Conservation (phyloP, 768 basidiomycete genomes). For the Cystobasidium tubakii region DNA sequence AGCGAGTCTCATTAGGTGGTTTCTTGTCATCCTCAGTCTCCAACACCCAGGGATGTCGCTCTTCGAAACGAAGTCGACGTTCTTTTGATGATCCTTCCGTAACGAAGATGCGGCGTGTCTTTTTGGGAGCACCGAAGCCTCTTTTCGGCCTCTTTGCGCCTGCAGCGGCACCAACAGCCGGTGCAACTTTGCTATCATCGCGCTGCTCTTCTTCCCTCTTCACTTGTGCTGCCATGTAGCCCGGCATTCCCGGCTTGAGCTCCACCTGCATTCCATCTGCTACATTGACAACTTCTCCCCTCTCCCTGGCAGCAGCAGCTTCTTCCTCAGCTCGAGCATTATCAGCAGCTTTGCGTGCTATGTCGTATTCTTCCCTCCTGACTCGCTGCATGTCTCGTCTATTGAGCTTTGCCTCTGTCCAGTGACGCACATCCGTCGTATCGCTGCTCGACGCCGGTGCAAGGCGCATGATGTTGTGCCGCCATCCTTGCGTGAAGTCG, state of each 20-base stretch:
- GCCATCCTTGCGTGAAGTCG: conserved; percentile 31
- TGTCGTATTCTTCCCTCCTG: conserved; percentile 24
- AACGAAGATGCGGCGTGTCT: conserved; percentile 28
- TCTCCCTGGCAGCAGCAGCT: neutral
- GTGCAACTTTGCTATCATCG: conserved; percentile 27
- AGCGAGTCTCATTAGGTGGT: conserved; percentile 20
- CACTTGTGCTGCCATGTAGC: conserved; percentile 7
- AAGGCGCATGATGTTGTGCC: conserved; percentile 36
- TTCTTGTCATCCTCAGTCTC: conserved; percentile 33
- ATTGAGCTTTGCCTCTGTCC: conserved; percentile 34
- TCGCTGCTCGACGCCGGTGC: conserved; percentile 26
- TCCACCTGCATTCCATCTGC: conserved; percentile 1
- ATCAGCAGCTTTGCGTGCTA: conserved; percentile 31
- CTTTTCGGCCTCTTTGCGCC: neutral
- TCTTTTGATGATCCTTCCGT: conserved; percentile 26
- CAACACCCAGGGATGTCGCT: conserved; percentile 32
- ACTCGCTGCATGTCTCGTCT: conserved; percentile 35
- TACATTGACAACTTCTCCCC: neutral
- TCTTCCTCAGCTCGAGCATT: conserved; percentile 17
- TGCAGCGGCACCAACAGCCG: neutral
- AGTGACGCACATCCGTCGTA: conserved; percentile 14
- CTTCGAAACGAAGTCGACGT: conserved; percentile 30
- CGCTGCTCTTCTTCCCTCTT: conserved; percentile 12
- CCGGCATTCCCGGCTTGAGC: conserved; percentile 30
- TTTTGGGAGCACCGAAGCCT: conserved; percentile 34